These are phyloP conservation scores for Citrus hindsii DNA, from an alignment of 345 rosid species.

Conservation along the genomic window DNA sequence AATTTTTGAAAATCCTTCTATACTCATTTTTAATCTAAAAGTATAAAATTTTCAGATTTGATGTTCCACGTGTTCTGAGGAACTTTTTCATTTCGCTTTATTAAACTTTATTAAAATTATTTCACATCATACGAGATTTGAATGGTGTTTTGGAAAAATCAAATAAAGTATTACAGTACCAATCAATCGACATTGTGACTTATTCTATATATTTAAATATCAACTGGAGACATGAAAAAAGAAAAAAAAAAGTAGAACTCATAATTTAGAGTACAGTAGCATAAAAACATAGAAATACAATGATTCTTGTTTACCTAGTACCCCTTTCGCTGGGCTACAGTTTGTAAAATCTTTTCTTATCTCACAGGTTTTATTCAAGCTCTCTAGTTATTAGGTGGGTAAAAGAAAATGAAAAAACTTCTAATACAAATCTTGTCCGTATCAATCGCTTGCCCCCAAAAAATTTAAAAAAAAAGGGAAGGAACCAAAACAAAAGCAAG, in stretches of 20 bases:
- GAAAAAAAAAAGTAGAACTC: background rate
- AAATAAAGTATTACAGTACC: no score
- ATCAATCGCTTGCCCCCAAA: background rate
- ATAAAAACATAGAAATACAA: conserved; percentile 1
- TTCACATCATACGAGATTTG: no score
- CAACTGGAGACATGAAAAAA: background rate
- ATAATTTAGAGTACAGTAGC: background rate
- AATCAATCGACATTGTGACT: no score
- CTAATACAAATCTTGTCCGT: background rate
- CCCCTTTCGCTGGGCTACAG: background rate
- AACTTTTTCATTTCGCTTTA: no score
- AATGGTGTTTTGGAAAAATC: no score
- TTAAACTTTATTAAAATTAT: no score
- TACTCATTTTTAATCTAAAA: no score
- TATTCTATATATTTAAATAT: no score
- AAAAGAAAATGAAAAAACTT: background rate
- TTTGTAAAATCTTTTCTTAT: background rate
- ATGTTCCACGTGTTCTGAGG: no score
- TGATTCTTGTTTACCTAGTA: background rate
- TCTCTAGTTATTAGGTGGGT: background rate
- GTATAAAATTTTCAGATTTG: no score
- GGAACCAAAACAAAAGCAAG: background rate
- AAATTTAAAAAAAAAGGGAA: background rate
- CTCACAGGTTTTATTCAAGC: conserved; percentile 16
- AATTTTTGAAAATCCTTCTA: no score